Evolutionary conservation across 208 protist species (phyloP), one percentile per base, ranked within the genome.

Genomic region (Crithidia mellificae): DNA sequence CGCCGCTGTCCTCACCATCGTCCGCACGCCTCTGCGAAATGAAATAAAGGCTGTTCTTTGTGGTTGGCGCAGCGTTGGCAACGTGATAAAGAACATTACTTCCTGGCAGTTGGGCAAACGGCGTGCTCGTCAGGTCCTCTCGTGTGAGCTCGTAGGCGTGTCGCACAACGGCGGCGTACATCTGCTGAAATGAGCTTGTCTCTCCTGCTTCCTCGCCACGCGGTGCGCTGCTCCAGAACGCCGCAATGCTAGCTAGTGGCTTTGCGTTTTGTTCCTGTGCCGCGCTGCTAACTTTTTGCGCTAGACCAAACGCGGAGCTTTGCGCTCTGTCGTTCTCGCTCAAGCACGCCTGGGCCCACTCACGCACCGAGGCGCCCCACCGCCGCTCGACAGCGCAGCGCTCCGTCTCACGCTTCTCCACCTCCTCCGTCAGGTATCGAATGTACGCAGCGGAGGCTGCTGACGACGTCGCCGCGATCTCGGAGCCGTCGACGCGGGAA

Each of bases 371-470:
- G 14, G 12, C 50, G 9, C 77, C 67, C 39, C 83, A 77, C 17
- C 47, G 38, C 6, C 29, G 30, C 58, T 84, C 65, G n/a, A 41
- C 53, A 0, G 41, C 34, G 14, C 51, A 25, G 29, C 78, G 74
- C 49, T 55, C 66, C 66, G 47, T 19, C 66, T 88, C 79, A 6
- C 79, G 83, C 41, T 34, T 41, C 36, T 59, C 32, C 50, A 81
- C 80, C 65, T 84, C 78, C 19, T 66, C 59, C 15, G 62, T 54
- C 17, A 84, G 63, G 51, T 78, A 74, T 24, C 63, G 58, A 4
- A 84, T 56, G 47, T 84, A 84, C 27, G 56, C n/a, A 6, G 36
- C 25, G 1, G n/a, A n/a, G n/a, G n/a, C n/a, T n/a, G n/a, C n/a
- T n/a, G n/a, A n/a, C n/a, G 56, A 8, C 1, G 41, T 38, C 6